Evolutionary conservation across 139 green algal species (phyloP).

Genomic region (Volvox africanus): DNA sequence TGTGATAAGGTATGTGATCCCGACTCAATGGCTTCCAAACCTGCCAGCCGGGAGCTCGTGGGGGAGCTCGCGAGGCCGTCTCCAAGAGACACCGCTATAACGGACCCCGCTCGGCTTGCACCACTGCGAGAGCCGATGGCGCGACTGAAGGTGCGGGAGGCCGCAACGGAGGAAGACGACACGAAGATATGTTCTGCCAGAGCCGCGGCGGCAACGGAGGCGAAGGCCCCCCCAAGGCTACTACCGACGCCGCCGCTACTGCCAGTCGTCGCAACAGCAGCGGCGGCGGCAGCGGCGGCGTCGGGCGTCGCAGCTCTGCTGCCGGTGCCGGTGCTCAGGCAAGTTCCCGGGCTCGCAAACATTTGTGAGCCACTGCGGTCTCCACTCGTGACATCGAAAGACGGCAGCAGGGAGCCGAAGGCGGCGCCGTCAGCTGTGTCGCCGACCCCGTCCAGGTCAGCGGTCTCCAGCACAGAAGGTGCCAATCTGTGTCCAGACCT

Average conservation of each 20-base stretch:
- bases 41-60: not conserved
- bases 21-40: not conserved
- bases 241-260: not conserved
- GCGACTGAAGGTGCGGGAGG: not conserved
- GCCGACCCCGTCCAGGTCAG: too few relatives aligned
- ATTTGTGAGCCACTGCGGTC: not conserved
- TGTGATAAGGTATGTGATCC: not conserved
- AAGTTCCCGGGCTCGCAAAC: not conserved
- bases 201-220: not conserved
- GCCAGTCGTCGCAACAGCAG: not conserved
- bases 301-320: not conserved
- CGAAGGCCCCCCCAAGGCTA: not conserved
- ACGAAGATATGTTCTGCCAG: not conserved
- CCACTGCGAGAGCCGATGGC: not conserved
- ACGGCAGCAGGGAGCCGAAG: conserved; percentile 30
- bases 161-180: not conserved
- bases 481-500: too few relatives aligned
- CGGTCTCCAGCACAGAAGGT: too few relatives aligned
- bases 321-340: not conserved
- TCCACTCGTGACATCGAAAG: not conserved
- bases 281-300: not conserved
- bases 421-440: not conserved
- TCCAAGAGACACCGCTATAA: not conserved
- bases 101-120: not conserved
- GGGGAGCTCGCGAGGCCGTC: conserved; percentile 16